Evolutionary conservation across 805 yeast species (phyloP), one percentile per base, ranked within the genome.

Genomic region (Candida peoriensis): DNA sequence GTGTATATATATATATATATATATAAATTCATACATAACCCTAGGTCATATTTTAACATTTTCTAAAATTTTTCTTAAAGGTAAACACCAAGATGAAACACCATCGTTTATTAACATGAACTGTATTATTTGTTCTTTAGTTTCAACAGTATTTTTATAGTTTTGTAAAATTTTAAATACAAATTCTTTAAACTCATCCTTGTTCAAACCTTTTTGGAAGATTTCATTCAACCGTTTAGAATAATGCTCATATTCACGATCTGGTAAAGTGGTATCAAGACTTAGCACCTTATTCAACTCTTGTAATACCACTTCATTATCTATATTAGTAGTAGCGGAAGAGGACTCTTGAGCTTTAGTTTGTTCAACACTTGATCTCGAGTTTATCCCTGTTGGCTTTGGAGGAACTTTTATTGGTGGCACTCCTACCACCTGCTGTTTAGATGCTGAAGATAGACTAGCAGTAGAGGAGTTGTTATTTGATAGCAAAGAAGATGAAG

Each of bases 11-110:
- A 20, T 8, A 8, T 20, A 20, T 20, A 20, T 8, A 20, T 20
- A 20, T 13, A 11, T 13, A 23, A 8, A 15, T 12, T n/a, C 13
- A 23, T 23, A 15, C 15, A n/a, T 8, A 8, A 10, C 9, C 9
- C 9, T 10, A 20, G 8, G 6, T 10, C 16, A 25, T 8, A 22
- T 18, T 10, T 32, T 32, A 5, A 41, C 43, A 35, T 58, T 60
- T 35, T 72, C 74, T 12, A 74, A 45, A 4, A 81, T 54, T 50
- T 78, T 78, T 33, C 78, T 68, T 34, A 83, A 61, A 4, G 89
- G 81, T 18, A 75, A 66, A 41, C 83, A 75, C 94, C 94, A 83
- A 17, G 59, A 56, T 33, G 76, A 65, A 9, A 74, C 72, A 1
- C 82, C 78, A 28, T 66, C 69, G 45, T 77, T 74, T 2, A 59